phyloP scores from a whole-genome alignment of 1,284 basidiomycete species.

The Moesziomyces parantarcticus region DNA sequence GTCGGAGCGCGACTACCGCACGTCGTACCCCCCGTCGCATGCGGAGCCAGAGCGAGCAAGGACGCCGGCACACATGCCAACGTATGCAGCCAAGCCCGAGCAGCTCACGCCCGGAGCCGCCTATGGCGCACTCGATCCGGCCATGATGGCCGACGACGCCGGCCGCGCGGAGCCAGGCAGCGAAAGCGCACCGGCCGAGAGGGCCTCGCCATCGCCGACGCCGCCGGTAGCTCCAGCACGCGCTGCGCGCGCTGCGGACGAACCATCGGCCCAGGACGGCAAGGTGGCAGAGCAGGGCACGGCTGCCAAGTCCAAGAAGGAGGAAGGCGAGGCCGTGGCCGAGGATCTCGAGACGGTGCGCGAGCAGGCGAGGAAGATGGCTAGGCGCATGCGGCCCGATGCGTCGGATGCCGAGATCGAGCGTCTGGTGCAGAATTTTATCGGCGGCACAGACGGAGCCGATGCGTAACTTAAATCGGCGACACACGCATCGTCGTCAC shows the following conservation, averaged over 20 bases:
- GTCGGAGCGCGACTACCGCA: slow-evolving; percentile 6
- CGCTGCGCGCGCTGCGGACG: not conserved
- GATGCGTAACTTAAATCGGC: no score
- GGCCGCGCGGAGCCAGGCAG: not conserved
- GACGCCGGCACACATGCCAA: slow-evolving; percentile 19
- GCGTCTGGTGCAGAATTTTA: slow-evolving; percentile 40
- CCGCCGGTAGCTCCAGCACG: not conserved
- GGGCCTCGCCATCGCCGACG: not conserved
- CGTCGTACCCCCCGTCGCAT: slow-evolving; percentile 10
- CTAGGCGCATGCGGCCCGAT: slow-evolving; percentile 46
- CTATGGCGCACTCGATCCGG: slow-evolving; percentile 28
- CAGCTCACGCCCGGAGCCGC: not conserved
- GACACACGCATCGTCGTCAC: no score
- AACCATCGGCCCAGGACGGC: no score
- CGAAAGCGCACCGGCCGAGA: no score
- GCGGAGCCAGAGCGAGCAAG: slow-evolving; percentile 4
- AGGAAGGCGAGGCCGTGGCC: not conserved
- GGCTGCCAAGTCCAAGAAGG: no score
- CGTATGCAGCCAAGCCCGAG: slow-evolving; percentile 20
- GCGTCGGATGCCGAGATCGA: slow-evolving; percentile 54
- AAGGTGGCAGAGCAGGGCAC: no score
- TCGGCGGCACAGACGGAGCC: slow-evolving; percentile 12
- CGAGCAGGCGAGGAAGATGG: slow-evolving; percentile 41
- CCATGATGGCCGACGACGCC: slow-evolving; percentile 42
- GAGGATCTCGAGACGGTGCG: slow-evolving; percentile 27